Percentiles rank a stretch among this genome's conserved stretches.
phyloP scores from a whole-genome alignment of 1,284 basidiomycete genomes.

The Pseudozyma flocculosa region DNA sequence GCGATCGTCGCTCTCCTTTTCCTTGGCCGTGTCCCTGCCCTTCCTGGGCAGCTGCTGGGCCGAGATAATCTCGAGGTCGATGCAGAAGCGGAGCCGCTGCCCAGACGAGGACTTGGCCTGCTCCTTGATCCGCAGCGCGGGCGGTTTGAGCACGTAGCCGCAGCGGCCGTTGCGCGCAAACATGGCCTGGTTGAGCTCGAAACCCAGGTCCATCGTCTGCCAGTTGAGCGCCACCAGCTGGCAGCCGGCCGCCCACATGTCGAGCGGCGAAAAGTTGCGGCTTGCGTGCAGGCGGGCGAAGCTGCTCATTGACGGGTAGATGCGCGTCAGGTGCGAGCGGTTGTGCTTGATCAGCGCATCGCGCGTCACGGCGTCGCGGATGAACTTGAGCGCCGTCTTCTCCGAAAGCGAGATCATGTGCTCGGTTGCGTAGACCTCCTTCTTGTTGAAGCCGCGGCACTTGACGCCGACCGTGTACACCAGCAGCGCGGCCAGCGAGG shows the following conservation, averaged over 20 bases:
- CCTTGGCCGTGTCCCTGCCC: constrained; percentile 14
- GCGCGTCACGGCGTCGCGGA: constrained; percentile 24
- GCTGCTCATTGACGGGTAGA: constrained; percentile 82
- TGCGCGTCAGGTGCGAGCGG: constrained; percentile 77
- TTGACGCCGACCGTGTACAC: constrained; percentile 96
- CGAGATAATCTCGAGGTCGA: constrained; percentile 68
- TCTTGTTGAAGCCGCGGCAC: constrained; percentile 86
- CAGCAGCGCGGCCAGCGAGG: constrained; percentile 72
- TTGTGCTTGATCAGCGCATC: constrained; percentile 84
- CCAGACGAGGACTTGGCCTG: constrained; percentile 28
- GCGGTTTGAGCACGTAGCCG: constrained; percentile 90
- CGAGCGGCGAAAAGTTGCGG: constrained; percentile 83
- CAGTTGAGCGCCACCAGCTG: constrained; percentile 97
- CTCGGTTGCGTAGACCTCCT: constrained; percentile 79
- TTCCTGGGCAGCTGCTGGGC: constrained; percentile 80
- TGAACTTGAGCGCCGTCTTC: constrained; percentile 58
- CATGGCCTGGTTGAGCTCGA: constrained; percentile 90
- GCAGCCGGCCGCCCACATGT: constrained; percentile 84
- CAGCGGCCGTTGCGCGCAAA: constrained; percentile 81
- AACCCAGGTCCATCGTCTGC: constrained; percentile 72
- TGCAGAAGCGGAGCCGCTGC: constrained; percentile 26
- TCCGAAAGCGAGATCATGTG: constrained; percentile 95
- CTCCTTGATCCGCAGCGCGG: constrained; percentile 67
- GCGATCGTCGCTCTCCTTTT: constrained; percentile 39
- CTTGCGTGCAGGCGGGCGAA: constrained; percentile 47